Conservation (phyloP, 371 early-diverging fungal genomes). For the Smittium mucronatum region DNA sequence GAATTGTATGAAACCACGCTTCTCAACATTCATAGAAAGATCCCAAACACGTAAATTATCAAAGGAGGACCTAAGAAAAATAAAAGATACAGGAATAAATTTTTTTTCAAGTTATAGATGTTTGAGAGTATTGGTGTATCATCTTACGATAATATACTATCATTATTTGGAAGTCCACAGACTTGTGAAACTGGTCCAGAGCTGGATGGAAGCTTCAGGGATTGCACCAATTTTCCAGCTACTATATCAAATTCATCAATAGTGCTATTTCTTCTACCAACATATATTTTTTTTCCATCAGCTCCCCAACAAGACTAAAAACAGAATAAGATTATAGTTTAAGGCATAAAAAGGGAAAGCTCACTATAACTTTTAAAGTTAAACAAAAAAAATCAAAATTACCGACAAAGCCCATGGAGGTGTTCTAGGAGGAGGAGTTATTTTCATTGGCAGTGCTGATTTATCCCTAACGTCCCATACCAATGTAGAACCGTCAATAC, state of each 20-base stretch:
- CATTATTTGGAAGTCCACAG: slow-evolving; percentile 58
- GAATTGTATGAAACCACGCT: slow-evolving; percentile 56
- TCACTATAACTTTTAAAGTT: background rate
- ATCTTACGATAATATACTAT: slow-evolving; percentile 66
- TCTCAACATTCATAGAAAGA: slow-evolving; percentile 22
- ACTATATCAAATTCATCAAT: slow-evolving; percentile 83
- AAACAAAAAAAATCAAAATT: slow-evolving; percentile 9
- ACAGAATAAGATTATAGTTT: background rate
- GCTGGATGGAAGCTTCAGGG: slow-evolving; percentile 70
- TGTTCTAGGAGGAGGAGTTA: slow-evolving; percentile 47
- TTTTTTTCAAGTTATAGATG: background rate
- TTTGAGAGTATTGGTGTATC: too few relatives aligned
- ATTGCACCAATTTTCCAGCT: slow-evolving; percentile 47
- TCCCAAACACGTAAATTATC: slow-evolving; percentile 92
- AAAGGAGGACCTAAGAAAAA: slow-evolving; percentile 55
- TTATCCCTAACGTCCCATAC: slow-evolving; percentile 73
- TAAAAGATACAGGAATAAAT: background rate
- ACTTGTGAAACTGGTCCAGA: slow-evolving; percentile 84
- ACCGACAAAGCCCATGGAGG: slow-evolving; percentile 86
- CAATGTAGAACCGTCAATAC: slow-evolving; percentile 68
- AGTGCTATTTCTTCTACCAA: slow-evolving; percentile 65
- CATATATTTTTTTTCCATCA: slow-evolving; percentile 56
- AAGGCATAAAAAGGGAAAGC: background rate
- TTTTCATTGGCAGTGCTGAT: slow-evolving; percentile 35
- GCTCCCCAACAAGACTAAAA: slow-evolving; percentile 57